Evolutionary conservation across 1,284 basidiomycete species (phyloP).

Genomic region (Ustilago tritici): DNA sequence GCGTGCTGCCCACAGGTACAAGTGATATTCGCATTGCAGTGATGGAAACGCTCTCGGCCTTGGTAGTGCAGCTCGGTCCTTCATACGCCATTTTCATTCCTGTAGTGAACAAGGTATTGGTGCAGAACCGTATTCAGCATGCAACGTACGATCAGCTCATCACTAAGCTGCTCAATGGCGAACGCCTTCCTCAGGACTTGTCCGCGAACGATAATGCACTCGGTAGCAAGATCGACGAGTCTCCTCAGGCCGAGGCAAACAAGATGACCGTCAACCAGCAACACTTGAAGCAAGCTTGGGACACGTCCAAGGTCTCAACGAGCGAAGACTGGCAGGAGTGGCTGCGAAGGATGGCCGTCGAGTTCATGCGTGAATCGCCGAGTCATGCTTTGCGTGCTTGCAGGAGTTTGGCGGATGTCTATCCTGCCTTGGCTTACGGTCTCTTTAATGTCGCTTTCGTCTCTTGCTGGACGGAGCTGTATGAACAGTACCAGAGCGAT

Average conservation of each 20-base stretch:
- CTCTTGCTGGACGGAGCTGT: slow-evolving; percentile 96
- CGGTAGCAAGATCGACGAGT: slow-evolving; percentile 69
- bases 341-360: slow-evolving; percentile 92
- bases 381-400: slow-evolving; percentile 96
- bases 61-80: slow-evolving; percentile 91
- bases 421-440: slow-evolving; percentile 90
- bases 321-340: slow-evolving; percentile 93
- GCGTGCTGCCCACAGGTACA: slow-evolving; percentile 84
- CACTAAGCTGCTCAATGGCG: slow-evolving; percentile 88
- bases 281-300: slow-evolving; percentile 97
- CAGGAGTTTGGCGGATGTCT: slow-evolving; percentile 90
- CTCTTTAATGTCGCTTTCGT: slow-evolving; percentile 98
- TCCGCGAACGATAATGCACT: slow-evolving; percentile 51
- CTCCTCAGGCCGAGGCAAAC: slow-evolving; percentile 73
- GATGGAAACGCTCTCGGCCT: slow-evolving; percentile 92
- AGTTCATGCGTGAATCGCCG: slow-evolving; percentile 98
- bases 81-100: slow-evolving; percentile 98
- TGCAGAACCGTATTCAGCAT: slow-evolving; percentile 85
- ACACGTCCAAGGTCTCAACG: slow-evolving; percentile 82
- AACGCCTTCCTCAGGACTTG: slow-evolving; percentile 81
- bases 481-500: slow-evolving; percentile 74
- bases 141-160: slow-evolving; percentile 89
- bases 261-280: slow-evolving; percentile 97
- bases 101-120: slow-evolving; percentile 90
- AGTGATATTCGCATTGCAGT: slow-evolving; percentile 84